Base-by-base conservation (phyloP, 495 filamentous ascomycete species). In the Extremus antarcticus region DNA sequence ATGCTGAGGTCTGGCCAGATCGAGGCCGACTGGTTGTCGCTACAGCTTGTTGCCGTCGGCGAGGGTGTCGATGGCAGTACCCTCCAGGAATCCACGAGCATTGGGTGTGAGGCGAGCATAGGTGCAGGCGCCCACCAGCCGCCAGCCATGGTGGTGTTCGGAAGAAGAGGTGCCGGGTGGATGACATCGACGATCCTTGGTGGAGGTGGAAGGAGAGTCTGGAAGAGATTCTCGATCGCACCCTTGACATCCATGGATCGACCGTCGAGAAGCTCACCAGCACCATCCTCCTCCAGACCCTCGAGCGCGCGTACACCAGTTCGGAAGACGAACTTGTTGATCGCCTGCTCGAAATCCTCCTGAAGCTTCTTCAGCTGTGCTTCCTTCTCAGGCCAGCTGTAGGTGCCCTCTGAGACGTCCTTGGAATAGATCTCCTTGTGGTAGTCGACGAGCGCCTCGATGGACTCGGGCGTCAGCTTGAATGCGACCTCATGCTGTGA, bases 301-400 rank as follows among this genome's bases (percentile, higher is more conserved):
- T 99, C 92, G 53, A 99, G 76, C 38, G 91, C 92, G 60, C 86
- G 83, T 57, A 85, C 89, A 61, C 87, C 81, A 25, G 92, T 90
- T 62, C 90, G 82, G 73, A 88, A 99, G 63, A 99, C 90, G 67
- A 92, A 99, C 73, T 85, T 90, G 78, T 99, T 99, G 73, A 89
- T 85, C 45, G 90, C 87, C 73, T 99, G 92, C 54, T 96, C 81
- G 66, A 99, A 97, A 62, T 96, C 88, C 53, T 96, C 92, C 68
- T 97, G 94, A 52, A 99, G 73, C 74, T 94, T 95, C 84, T 95
- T 96, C 73, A 94, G 74, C 68, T 97, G 91, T 59, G 79, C 74
- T 60, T 95, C 90, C 76, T 99, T 99, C 73, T 96, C 92, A 32
- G 90, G 83, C 92, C 92, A 99, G 71, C 87, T 84, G 79, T 88